Conservation (phyloP, 2,329 filamentous ascomycete species). For the Lomentospora prolificans region DNA sequence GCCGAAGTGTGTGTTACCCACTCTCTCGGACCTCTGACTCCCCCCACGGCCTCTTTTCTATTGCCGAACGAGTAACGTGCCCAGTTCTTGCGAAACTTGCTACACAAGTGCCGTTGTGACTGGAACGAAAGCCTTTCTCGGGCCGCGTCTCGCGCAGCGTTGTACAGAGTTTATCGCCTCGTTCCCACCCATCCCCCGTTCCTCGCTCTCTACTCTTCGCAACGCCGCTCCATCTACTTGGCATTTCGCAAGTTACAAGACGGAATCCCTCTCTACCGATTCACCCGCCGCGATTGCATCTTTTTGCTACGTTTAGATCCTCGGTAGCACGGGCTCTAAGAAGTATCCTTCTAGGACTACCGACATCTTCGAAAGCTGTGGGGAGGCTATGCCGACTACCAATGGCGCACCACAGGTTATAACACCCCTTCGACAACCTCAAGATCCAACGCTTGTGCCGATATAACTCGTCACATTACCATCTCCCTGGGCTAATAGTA, state of each 20-base stretch:
- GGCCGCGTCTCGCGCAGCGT: not conserved
- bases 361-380: not conserved
- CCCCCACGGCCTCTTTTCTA: too few relatives aligned
- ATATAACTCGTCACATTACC: not conserved
- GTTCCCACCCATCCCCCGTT: not conserved
- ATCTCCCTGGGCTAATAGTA: not conserved
- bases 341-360: not conserved
- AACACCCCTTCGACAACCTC: not conserved
- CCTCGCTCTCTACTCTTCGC: too few relatives aligned
- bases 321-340: not conserved
- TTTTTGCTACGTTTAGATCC: not conserved
- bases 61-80: too few relatives aligned
- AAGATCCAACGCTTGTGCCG: not conserved
- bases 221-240: not conserved
- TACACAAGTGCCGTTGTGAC: not conserved
- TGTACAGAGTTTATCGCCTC: not conserved
- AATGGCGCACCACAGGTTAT: constrained; percentile 2
- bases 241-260: not conserved
- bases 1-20: not conserved
- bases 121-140: not conserved
- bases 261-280: too few relatives aligned
- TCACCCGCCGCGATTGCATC: too few relatives aligned
- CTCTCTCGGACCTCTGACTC: not conserved
- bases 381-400: not conserved
- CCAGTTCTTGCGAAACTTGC: not conserved